Base-by-base conservation (phyloP, 2,329 filamentous ascomycete species). In the Aspergillus glaucus region DNA sequence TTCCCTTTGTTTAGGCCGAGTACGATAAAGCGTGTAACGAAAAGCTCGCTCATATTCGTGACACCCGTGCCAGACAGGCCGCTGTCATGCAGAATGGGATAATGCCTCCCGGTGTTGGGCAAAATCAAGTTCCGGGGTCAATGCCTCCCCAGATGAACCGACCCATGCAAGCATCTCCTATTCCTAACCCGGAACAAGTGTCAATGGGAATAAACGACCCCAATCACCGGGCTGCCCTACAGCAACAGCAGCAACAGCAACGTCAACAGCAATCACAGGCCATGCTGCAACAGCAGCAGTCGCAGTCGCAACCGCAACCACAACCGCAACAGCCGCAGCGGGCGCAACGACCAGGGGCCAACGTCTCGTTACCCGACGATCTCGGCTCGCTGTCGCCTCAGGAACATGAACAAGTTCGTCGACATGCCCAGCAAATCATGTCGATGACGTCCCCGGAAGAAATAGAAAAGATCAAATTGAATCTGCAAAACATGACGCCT, bases 131-230 rank as follows among this genome's bases (percentile, higher is more conserved):
- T 19, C 60, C 63, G 37, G 72, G 73, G 46, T 70, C 73, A 32
- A 77, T 78, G 50, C 70, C 74, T 10, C 69, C 74, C 17, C 75
- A 78, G 49, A 68, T 78, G 52, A 75, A 73, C 47, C 73, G 72
- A 47, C 74, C 66, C 21, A 73, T 79, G 69, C 77, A 79, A 54
- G 60, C 71, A 3, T 77, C 76, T 2, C 71, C 75, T 0, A 74
- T 79, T 40, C 55, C 65, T 19, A 65, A 61, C 37, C 71, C 73
- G 40, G 63, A 64, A 39, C 64, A 64, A 37, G 63, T 69, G 62
- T 49, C 58, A 4, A 68, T 69, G 62, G 59, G 58, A 4, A 65
- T 70, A 55, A 65, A 62, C 44, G 59, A 63, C 17, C 58, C 62
- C 10, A 62, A 50, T 24, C 64, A 65, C 39, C 64, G 66, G 46